phyloP scores from a whole-genome alignment of 768 basidiomycete species.

The Boletus vermiculosoides region DNA sequence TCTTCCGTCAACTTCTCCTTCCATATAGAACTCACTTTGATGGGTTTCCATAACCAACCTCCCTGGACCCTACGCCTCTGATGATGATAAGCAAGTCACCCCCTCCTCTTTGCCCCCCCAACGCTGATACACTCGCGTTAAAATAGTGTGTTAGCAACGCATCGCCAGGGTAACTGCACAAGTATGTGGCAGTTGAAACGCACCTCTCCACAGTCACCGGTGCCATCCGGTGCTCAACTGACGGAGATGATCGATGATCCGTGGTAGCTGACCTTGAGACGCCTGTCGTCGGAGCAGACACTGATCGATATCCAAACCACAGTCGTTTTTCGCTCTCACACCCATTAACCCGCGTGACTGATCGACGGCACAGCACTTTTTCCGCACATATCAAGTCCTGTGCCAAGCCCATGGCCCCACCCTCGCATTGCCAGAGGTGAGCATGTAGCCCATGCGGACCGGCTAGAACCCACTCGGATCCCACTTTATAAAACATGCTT shows the following conservation, averaged over 20 bases:
- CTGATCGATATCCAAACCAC: background rate
- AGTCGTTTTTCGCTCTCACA: background rate
- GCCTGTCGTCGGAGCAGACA: background rate
- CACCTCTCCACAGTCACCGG: background rate
- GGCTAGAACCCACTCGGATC: background rate
- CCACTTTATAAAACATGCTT: background rate
- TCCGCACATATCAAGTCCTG: background rate
- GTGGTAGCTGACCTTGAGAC: background rate
- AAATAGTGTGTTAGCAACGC: background rate
- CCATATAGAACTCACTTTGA: background rate
- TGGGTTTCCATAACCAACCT: background rate
- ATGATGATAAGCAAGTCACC: background rate
- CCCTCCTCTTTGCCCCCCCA: no score
- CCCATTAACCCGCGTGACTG: background rate
- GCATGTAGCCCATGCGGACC: background rate
- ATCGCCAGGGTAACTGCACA: background rate
- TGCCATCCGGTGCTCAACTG: background rate
- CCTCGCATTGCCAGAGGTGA: background rate
- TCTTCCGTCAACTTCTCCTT: background rate
- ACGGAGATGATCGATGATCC: slow-evolving; percentile 6
- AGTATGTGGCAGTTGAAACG: background rate
- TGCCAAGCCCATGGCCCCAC: background rate
- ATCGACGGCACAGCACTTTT: slow-evolving; percentile 1
- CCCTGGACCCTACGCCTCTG: background rate
- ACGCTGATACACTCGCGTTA: background rate